Conservation (phyloP, 495 filamentous ascomycete species). For the Antarctomyces pellizariae region DNA sequence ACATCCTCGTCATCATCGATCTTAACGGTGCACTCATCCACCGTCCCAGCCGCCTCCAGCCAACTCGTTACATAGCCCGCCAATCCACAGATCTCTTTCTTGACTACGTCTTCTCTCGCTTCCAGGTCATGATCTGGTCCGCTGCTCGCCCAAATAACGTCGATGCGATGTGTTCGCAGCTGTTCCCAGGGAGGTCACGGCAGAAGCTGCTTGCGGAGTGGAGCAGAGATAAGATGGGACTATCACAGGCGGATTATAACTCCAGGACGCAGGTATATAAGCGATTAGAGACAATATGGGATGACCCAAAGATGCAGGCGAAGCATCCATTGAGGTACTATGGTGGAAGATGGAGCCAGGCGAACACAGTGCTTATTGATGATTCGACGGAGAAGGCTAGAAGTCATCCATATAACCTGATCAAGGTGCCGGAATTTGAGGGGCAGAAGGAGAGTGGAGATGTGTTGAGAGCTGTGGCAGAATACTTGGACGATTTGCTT, state of each 20-base stretch:
- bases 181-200: constrained; percentile 22
- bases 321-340: constrained; percentile 20
- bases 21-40: constrained; percentile 76
- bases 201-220: constrained; percentile 40
- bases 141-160: constrained; percentile 57
- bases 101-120: constrained; percentile 34
- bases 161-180: constrained; percentile 26
- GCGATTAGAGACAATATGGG: constrained; percentile 49
- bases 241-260: constrained; percentile 36
- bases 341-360: constrained; percentile 40
- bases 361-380: constrained; percentile 79
- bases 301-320: constrained; percentile 22
- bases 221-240: constrained; percentile 57
- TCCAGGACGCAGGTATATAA: constrained; percentile 76
- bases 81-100: constrained; percentile 44
- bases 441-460: constrained; percentile 17
- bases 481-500: constrained; percentile 22
- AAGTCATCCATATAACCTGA: constrained; percentile 62
- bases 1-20: constrained; percentile 64
- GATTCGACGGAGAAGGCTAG: constrained; percentile 58
- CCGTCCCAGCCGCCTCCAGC: constrained; percentile 28
- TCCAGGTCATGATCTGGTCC: constrained; percentile 77
- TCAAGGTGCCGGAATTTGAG: constrained; percentile 56
- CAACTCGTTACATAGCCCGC: constrained; percentile 32
- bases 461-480: constrained; percentile 23